A percentile compares a stretch with the other conserved stretches of the same genome.
Evolutionary conservation across 768 basidiomycete species (phyloP).

Genomic region (Mycena olivaceomarginata): DNA sequence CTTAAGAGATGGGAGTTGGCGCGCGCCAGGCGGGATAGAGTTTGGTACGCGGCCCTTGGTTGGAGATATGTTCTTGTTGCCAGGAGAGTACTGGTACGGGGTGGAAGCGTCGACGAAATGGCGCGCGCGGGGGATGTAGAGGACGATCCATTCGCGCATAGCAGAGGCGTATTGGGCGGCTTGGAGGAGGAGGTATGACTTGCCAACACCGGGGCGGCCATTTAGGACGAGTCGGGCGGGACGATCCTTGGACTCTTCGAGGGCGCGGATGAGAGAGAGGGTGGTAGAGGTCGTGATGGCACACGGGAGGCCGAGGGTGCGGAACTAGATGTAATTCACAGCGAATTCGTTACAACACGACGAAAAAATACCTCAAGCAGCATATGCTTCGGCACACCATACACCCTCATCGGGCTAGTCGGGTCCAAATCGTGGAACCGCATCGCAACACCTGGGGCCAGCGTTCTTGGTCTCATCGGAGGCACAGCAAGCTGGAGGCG

Average conservation of each 20-base stretch:
- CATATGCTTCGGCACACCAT: slow-evolving; percentile 83
- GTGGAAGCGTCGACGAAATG: slow-evolving; percentile 85
- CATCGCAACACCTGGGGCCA: slow-evolving; percentile 54
- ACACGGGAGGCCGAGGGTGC: slow-evolving; percentile 81
- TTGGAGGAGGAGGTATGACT: slow-evolving; percentile 88
- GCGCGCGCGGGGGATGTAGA: slow-evolving; percentile 83
- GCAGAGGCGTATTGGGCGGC: slow-evolving; percentile 79
- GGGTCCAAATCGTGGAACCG: slow-evolving; percentile 25
- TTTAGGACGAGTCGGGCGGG: slow-evolving; percentile 64
- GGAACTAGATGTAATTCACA: slow-evolving; percentile 65
- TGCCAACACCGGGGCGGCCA: slow-evolving; percentile 86
- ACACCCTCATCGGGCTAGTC: slow-evolving; percentile 68
- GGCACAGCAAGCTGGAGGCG: slow-evolving; percentile 61
- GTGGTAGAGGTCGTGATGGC: slow-evolving; percentile 77
- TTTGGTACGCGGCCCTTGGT: slow-evolving; percentile 76
- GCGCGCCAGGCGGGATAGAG: slow-evolving; percentile 75
- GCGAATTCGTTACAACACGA: background rate
- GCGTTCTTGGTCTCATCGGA: slow-evolving; percentile 57
- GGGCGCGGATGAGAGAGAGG: slow-evolving; percentile 17
- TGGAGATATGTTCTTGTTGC: slow-evolving; percentile 88
- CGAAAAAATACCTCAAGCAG: slow-evolving; percentile 78
- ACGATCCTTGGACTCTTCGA: slow-evolving; percentile 35
- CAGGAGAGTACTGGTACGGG: slow-evolving; percentile 82
- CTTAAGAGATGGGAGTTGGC: slow-evolving; percentile 73
- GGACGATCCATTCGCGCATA: slow-evolving; percentile 82